Evolutionary conservation across 768 basidiomycete species (phyloP).

Genomic region (Lactarius indigo): DNA sequence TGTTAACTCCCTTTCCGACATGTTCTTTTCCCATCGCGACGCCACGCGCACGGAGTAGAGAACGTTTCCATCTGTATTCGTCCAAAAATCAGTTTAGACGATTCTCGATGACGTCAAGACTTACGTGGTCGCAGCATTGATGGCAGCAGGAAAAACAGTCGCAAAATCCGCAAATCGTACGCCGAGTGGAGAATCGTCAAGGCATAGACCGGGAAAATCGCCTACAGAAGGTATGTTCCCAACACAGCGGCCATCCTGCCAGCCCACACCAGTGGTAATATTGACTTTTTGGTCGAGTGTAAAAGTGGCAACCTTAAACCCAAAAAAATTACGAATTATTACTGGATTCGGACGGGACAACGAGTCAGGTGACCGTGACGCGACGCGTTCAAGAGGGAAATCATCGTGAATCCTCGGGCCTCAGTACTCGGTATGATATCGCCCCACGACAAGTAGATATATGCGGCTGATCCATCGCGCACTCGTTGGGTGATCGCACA

Average conservation of each 20-base stretch:
- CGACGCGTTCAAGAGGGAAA: not conserved
- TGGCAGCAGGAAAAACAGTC: conserved; percentile 75
- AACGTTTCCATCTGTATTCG: conserved; percentile 63
- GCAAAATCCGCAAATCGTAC: conserved; percentile 70
- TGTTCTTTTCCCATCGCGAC: conserved; percentile 80
- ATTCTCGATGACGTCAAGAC: conserved; percentile 25
- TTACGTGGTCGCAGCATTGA: conserved; percentile 78
- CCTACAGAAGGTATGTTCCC: conserved; percentile 56
- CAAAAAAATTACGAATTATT: not conserved
- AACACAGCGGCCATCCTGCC: conserved; percentile 59
- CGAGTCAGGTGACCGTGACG: not conserved
- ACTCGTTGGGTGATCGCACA: not conserved
- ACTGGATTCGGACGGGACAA: not conserved
- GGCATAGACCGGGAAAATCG: conserved; percentile 62
- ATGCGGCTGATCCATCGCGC: not conserved
- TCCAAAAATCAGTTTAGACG: conserved; percentile 2
- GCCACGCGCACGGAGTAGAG: conserved; percentile 73
- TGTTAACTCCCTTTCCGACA: conserved; percentile 70
- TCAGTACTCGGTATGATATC: not conserved
- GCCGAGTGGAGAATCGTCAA: conserved; percentile 75
- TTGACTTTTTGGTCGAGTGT: conserved; percentile 26
- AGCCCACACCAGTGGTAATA: conserved; percentile 37
- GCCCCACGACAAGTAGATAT: not conserved
- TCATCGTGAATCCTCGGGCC: not conserved
- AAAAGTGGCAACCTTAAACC: conserved; percentile 17